Evolutionary conservation across 768 basidiomycete species (phyloP).

Genomic region (Podaxis sp.): DNA sequence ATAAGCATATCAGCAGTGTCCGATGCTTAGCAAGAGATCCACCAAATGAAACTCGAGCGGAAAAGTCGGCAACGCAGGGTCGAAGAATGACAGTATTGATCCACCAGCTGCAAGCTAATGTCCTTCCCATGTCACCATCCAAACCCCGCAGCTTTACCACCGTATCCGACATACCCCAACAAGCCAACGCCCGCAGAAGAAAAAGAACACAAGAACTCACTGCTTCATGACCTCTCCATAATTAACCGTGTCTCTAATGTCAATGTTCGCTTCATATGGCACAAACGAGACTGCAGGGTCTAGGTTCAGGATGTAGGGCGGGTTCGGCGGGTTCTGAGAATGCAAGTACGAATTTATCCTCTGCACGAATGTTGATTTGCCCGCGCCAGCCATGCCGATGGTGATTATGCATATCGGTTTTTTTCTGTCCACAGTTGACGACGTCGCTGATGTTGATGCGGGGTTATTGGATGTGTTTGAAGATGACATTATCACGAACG

Average conservation of each 20-base stretch:
- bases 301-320: constrained; percentile 95
- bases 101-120: too few relatives aligned
- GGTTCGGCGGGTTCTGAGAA: constrained; percentile 51
- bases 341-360: constrained; percentile 91
- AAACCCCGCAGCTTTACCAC: too few relatives aligned
- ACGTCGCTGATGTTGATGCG: constrained; percentile 10
- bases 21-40: neutral
- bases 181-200: constrained; percentile 7
- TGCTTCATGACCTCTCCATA: constrained; percentile 99
- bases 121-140: too few relatives aligned
- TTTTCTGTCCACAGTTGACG: constrained; percentile 26
- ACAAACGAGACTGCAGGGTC: constrained; percentile 92
- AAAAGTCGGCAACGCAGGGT: neutral
- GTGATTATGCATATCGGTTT: constrained; percentile 83
- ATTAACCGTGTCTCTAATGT: constrained; percentile 96
- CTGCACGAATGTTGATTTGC: constrained; percentile 97
- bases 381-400: constrained; percentile 96
- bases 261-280: constrained; percentile 95
- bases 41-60: constrained; percentile 6
- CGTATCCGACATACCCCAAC: too few relatives aligned
- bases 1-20: neutral
- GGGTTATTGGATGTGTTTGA: neutral
- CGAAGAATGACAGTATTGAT: too few relatives aligned
- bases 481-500: neutral
- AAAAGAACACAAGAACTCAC: constrained; percentile 51